phyloP scores from a whole-genome alignment of 495 filamentous ascomycete species.

The Penicillium silybi region DNA sequence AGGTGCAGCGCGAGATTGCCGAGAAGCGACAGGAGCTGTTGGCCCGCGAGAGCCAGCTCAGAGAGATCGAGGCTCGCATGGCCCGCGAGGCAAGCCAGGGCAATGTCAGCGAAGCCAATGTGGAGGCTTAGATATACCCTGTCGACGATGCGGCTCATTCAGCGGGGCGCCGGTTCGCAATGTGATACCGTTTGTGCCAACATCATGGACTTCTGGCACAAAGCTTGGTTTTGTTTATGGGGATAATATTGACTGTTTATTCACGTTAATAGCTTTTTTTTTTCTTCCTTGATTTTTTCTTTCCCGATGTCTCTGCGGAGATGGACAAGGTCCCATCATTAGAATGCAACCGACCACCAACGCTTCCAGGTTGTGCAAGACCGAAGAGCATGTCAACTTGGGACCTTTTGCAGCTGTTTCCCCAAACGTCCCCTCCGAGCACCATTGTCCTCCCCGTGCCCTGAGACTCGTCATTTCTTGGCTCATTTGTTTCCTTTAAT shows the following conservation, averaged over 20 bases:
- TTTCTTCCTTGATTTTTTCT: slow-evolving; percentile 22
- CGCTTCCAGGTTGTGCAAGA: slow-evolving; percentile 18
- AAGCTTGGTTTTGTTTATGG: slow-evolving; percentile 41
- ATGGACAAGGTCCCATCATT: slow-evolving; percentile 22
- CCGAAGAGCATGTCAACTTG: slow-evolving; percentile 5
- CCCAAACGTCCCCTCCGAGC: neutral
- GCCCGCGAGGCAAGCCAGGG: slow-evolving; percentile 58
- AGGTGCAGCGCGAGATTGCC: slow-evolving; percentile 99
- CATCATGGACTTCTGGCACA: slow-evolving; percentile 41
- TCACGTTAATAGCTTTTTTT: slow-evolving; percentile 48
- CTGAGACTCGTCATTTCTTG: neutral
- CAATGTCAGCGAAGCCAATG: slow-evolving; percentile 36
- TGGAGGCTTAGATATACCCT: slow-evolving; percentile 43
- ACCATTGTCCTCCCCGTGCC: too few species aligned
- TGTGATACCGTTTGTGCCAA: slow-evolving; percentile 40
- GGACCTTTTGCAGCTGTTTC: neutral
- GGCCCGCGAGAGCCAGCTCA: slow-evolving; percentile 95
- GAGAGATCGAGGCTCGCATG: slow-evolving; percentile 88
- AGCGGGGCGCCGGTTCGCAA: slow-evolving; percentile 32
- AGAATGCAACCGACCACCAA: slow-evolving; percentile 15
- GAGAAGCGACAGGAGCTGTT: slow-evolving; percentile 98
- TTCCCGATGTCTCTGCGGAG: slow-evolving; percentile 27
- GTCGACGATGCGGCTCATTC: slow-evolving; percentile 29
- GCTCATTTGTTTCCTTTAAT: slow-evolving; percentile 11
- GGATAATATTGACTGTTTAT: slow-evolving; percentile 48